phyloP scores from a whole-genome alignment of 2,329 filamentous ascomycete species.

The Cytospora leucostoma region DNA sequence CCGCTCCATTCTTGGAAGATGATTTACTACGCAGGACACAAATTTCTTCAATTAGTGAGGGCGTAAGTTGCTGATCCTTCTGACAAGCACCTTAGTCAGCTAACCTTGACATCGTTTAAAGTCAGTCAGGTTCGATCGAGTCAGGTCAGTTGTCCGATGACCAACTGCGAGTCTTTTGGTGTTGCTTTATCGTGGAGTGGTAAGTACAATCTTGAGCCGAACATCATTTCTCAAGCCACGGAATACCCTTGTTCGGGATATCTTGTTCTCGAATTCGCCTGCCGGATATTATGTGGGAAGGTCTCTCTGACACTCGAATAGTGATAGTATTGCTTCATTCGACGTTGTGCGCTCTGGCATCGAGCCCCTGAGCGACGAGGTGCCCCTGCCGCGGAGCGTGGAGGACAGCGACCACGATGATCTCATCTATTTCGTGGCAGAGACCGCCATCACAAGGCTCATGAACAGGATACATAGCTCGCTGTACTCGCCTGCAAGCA shows the following conservation, averaged over 20 bases:
- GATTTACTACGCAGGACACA: conserved; percentile 37
- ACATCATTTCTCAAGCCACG: background rate
- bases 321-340: conserved; percentile 71
- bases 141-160: conserved; percentile 41
- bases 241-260: background rate
- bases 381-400: conserved; percentile 39
- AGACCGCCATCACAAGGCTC: conserved; percentile 44
- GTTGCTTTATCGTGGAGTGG: conserved; percentile 72
- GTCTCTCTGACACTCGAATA: conserved; percentile 36
- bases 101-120: background rate
- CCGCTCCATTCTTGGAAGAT: conserved; percentile 42
- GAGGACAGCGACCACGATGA: conserved; percentile 38
- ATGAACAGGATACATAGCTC: conserved; percentile 46
- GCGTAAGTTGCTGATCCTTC: conserved; percentile 31
- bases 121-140: conserved; percentile 1
- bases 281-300: background rate
- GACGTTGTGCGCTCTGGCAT: conserved; percentile 41
- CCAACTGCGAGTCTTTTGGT: conserved; percentile 67
- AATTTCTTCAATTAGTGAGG: conserved; percentile 37
- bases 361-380: conserved; percentile 40
- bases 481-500: conserved; percentile 40
- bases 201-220: conserved; percentile 37
- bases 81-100: background rate
- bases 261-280: background rate
- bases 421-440: conserved; percentile 44